Percentiles rank a stretch among this genome's conserved stretches.
These are phyloP conservation scores for Mucor irregularis DNA, from an alignment of 371 early-diverging fungal genomes.

Conservation along the genomic window DNA sequence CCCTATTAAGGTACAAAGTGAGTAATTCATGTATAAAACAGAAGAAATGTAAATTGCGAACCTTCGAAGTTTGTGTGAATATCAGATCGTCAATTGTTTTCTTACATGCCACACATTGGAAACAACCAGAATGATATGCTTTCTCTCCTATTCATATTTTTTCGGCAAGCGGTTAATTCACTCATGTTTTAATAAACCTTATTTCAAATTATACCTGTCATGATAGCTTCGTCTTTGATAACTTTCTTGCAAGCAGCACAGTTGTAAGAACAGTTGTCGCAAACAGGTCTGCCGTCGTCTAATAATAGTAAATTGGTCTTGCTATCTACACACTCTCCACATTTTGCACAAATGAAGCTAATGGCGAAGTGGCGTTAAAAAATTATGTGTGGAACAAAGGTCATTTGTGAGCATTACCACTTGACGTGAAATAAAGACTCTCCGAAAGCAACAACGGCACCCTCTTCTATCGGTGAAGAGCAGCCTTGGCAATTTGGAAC, in stretches of 20 bases:
- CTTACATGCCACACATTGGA: constrained; percentile 73
- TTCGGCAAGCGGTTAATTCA: no score
- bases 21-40: background rate
- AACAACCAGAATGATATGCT: constrained; percentile 83
- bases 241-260: constrained; percentile 75
- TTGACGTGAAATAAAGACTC: constrained; percentile 81
- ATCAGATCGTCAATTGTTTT: constrained; percentile 73
- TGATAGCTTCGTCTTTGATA: constrained; percentile 85
- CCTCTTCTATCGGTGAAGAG: constrained; percentile 68
- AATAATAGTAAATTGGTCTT: constrained; percentile 75
- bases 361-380: background rate
- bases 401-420: constrained; percentile 58
- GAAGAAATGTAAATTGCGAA: constrained; percentile 6
- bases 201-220: constrained; percentile 60
- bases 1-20: constrained; percentile 26
- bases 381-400: no score
- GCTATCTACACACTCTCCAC: constrained; percentile 66
- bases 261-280: constrained; percentile 83
- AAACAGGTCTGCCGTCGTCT: constrained; percentile 80
- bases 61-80: constrained; percentile 81
- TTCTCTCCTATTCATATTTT: constrained; percentile 68
- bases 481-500: constrained; percentile 65
- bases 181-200: background rate
- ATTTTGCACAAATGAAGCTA: constrained; percentile 81
- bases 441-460: constrained; percentile 80